These are phyloP conservation scores for Vitis rupestris DNA, from an alignment of 164 flowering plant genomes.

Conservation along the genomic window DNA sequence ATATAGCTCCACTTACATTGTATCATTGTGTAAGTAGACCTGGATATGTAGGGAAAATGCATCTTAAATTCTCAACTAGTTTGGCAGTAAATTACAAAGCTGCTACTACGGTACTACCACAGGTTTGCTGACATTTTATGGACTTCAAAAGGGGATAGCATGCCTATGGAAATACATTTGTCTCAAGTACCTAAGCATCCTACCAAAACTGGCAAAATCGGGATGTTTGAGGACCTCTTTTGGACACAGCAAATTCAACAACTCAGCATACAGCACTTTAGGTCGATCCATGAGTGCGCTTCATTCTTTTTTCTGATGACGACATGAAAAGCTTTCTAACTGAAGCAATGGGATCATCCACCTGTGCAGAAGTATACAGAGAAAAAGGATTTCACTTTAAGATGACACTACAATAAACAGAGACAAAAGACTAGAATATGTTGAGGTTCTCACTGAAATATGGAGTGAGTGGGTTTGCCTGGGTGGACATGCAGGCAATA, in stretches of 20 bases:
- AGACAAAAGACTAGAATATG: neutral
- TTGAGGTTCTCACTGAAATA: neutral
- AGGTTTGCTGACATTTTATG: no score
- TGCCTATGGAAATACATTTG: neutral
- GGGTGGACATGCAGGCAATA: no score
- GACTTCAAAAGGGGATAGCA: neutral
- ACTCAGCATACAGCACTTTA: conserved; percentile 6
- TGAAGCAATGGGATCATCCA: conserved; percentile 75
- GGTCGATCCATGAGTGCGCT: conserved; percentile 22
- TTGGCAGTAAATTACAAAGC: no score
- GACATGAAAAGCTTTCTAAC: conserved; percentile 66
- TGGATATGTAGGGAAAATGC: no score
- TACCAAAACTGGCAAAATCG: neutral
- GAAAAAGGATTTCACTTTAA: neutral
- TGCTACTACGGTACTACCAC: no score
- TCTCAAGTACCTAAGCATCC: neutral
- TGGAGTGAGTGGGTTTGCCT: no score
- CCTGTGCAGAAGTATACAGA: conserved; percentile 36
- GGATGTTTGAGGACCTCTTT: neutral
- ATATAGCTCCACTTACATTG: neutral
- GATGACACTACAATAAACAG: neutral
- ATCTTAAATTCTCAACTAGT: no score
- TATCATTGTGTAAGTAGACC: neutral
- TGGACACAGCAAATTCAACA: neutral
- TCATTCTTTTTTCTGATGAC: conserved; percentile 53